These are phyloP conservation scores for Casuarina glauca DNA, from an alignment of 306 rosid genomes.

Conservation along the genomic window DNA sequence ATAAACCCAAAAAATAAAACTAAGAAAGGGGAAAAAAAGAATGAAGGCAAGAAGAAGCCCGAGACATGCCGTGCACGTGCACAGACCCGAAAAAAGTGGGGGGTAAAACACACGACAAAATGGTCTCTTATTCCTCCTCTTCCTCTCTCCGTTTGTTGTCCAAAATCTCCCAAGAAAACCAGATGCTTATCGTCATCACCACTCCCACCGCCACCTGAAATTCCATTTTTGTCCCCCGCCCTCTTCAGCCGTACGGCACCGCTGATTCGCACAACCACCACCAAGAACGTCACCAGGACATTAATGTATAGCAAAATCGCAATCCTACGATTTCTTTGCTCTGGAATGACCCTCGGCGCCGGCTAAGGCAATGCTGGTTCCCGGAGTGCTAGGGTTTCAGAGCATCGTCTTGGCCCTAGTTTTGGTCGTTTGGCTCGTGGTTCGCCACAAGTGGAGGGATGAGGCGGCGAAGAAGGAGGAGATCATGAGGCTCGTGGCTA, in stretches of 20 bases:
- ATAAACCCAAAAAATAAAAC: too few relatives aligned
- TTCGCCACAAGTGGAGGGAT: conserved; percentile 52
- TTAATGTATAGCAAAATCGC: conserved; percentile 43
- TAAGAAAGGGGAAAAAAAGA: too few relatives aligned
- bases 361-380: conserved; percentile 41
- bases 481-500: conserved; percentile 33
- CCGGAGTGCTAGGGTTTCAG: conserved; percentile 62
- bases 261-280: not conserved
- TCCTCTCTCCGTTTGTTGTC: not conserved
- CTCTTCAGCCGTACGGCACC: not conserved
- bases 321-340: conserved; percentile 51
- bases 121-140: not conserved
- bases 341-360: conserved; percentile 45
- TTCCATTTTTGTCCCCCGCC: not conserved
- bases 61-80: conserved; percentile 1
- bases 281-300: not conserved
- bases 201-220: not conserved
- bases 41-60: not conserved
- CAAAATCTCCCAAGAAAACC: conserved; percentile 7
- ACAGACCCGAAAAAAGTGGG: not conserved
- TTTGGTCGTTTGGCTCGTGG: conserved; percentile 30
- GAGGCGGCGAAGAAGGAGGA: conserved; percentile 49
- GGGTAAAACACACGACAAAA: conserved; percentile 8
- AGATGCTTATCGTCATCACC: conserved; percentile 27
- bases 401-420: conserved; percentile 33